These are phyloP conservation scores for Aureobasidium subglaciale DNA, from an alignment of 2,329 filamentous ascomycete genomes.

Conservation along the genomic window DNA sequence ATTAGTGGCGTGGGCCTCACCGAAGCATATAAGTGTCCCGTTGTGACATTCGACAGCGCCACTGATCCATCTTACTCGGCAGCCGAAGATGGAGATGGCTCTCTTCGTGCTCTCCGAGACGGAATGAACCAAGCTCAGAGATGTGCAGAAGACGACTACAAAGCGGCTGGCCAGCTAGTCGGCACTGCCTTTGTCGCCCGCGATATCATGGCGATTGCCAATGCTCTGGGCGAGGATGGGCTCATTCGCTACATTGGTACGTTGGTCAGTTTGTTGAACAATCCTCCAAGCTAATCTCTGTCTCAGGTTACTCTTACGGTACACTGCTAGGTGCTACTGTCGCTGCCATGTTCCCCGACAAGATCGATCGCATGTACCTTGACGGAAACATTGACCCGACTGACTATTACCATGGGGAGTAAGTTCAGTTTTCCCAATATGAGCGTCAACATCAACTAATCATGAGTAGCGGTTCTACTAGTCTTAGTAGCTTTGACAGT, in stretches of 20 bases:
- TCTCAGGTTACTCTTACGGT: slow-evolving; percentile 38
- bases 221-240: not conserved
- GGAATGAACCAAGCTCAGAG: not conserved
- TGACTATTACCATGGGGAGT: not conserved
- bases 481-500: too few relatives aligned
- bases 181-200: not conserved
- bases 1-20: not conserved
- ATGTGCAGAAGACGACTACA: not conserved
- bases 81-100: too few relatives aligned
- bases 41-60: not conserved
- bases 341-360: slow-evolving; percentile 39
- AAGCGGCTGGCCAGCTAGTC: not conserved
- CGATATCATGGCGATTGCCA: not conserved
- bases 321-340: slow-evolving; percentile 41
- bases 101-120: not conserved
- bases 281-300: too few relatives aligned
- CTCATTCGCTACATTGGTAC: not conserved
- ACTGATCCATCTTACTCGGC: not conserved
- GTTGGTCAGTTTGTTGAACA: not conserved
- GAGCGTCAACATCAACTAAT: too few relatives aligned
- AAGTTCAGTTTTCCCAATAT: not conserved
- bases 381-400: slow-evolving; percentile 33
- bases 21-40: not conserved
- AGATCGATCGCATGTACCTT: slow-evolving; percentile 35
- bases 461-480: too few relatives aligned